Conservation (phyloP, 805 yeast species). For the Ogataea zsoltii region DNA sequence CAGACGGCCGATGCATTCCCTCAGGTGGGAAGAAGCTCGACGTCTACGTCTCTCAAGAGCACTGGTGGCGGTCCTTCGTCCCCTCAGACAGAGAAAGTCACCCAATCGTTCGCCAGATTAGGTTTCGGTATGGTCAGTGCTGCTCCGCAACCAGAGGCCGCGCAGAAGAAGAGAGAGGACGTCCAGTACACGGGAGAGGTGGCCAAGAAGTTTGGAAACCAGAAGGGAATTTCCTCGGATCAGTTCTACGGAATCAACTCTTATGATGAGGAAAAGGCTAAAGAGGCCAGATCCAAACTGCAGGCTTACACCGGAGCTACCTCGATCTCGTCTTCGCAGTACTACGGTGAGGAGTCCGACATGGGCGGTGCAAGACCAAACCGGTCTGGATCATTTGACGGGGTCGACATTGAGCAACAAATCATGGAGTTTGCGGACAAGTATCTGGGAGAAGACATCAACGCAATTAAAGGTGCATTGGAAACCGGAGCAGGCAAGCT, state of each 20-base stretch:
- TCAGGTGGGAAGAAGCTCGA: conserved; percentile 18
- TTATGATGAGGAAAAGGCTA: conserved; percentile 73
- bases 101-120: conserved; percentile 74
- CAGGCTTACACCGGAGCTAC: conserved; percentile 83
- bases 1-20: conserved; percentile 16
- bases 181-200: conserved; percentile 71
- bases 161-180: conserved; percentile 32
- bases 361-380: conserved; percentile 31
- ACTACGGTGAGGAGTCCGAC: conserved; percentile 63
- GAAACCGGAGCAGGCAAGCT: conserved; percentile 93
- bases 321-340: conserved; percentile 87
- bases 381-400: conserved; percentile 31
- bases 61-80: conserved; percentile 18
- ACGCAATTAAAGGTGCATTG: conserved; percentile 83
- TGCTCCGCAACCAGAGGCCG: conserved; percentile 40
- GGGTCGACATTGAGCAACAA: conserved; percentile 52
- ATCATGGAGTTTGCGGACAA: conserved; percentile 63
- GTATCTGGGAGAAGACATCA: conserved; percentile 81
- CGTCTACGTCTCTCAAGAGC: conserved; percentile 20
- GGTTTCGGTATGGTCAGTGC: conserved; percentile 89
- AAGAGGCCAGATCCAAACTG: conserved; percentile 80
- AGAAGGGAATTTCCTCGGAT: conserved; percentile 95
- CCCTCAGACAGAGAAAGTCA: conserved; percentile 43
- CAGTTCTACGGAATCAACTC: conserved; percentile 88
- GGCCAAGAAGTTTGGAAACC: conserved; percentile 75